Base-by-base conservation (phyloP, 2,329 filamentous ascomycete species). In the Nemania abortiva region DNA sequence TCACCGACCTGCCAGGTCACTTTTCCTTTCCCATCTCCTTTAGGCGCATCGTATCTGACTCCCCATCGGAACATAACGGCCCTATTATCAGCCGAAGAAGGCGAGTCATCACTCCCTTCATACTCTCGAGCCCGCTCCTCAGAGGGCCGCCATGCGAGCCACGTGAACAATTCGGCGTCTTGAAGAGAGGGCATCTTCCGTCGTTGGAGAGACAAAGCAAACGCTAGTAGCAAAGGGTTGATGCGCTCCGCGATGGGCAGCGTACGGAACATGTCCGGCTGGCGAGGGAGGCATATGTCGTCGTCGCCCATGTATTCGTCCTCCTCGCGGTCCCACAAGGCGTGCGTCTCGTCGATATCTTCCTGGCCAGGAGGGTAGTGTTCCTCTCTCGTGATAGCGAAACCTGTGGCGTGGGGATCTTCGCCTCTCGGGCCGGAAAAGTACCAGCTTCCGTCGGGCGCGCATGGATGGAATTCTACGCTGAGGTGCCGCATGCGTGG, bases 371-470 rank as follows among this genome's bases (percentile, higher is more conserved):
- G 45, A 4, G 45, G 45, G n/a, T 49, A 49, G 45, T 49, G 45
- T 18, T 72, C 59, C 61, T 73, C 70, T 61, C 55, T 59, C 71
- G 66, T 73, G 64, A 74, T 65, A 37, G 53, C 68, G 60, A 71
- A 71, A 56, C 73, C 70, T 63, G 50, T 60, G 6, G 68, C 49
- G 56, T 72, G 50, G 34, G 70, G 73, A 61, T 74, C 52, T 37
- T 73, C 71, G 65, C 60, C 66, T 42, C 66, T 57, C 47, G 68
- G 73, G 34, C 70, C 72, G 39, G 63, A 63, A 58, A 74, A 74
- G 66, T 74, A 74, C 73, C 72, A 74, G 56, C 45, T 70, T 20
- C 73, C 73, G 37, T 72, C 64, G 15, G 71, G 73, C 49, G 59
- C 39, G 54, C 70, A 72, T 29, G 66, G 71, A 60, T 74, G 68